Evolutionary conservation across 306 rosid genomes (phyloP), one percentile per base, ranked within the genome.

Genomic region (Neltuma alba): DNA sequence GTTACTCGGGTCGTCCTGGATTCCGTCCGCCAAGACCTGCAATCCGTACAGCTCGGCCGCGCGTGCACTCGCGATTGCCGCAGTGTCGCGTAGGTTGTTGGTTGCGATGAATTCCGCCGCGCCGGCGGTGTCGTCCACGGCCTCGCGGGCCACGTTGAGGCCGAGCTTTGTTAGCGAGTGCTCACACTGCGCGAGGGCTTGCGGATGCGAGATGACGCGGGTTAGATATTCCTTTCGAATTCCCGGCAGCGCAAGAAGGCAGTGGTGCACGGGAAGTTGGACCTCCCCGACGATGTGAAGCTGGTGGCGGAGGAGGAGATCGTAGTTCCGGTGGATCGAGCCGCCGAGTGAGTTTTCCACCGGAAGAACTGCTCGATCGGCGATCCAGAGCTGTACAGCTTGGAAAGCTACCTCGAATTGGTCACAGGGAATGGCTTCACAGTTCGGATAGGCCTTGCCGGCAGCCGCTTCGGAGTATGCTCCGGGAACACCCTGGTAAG

Each of bases 381-480:
- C 94, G 81, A 95, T 90, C 99, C 99, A 95, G 20, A 95, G 92
- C 85, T 95, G 98, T 2, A 95, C 99, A 3, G 99, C 92, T 30
- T 95, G 99, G 64, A 95, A 95, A 55, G 99, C 99, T 0, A 91
- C 99, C 55, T 95, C 99, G 85, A 95, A 95, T 63, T 95, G 99
- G 61, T 95, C 99, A 61, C 97, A 95, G 20, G 99, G 99, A 3
- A 95, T 95, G 36, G 98, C 98, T 58, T 95, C 94, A 54, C 99
- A 85, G 70, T 92, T 91, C 5, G 99, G 99, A 47, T 95, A 95
- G 7, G 99, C 99, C 54, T 95, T 92, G 0, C 96, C 97, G 30
- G 99, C 99, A 6, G 99, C 98, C 9, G 97, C 99, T 74, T 95
- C 99, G 0, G 99, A 95, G 83, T 95, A 95, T 0, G 99, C 99